Conservation (phyloP, 2,329 filamentous ascomycete genomes). For the Aciculosporium take region DNA sequence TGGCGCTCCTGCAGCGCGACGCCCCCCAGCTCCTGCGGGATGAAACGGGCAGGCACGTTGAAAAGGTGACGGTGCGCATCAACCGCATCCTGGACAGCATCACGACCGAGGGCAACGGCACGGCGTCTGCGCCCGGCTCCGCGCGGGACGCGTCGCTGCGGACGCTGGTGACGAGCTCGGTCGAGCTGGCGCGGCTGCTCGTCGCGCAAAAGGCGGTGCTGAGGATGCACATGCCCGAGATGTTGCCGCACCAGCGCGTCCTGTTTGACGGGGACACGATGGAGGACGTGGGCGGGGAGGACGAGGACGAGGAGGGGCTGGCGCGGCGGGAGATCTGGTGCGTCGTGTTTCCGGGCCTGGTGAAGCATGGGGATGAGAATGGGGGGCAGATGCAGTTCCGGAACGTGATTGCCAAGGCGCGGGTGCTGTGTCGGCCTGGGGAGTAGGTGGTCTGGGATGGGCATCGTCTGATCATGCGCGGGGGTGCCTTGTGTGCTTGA, state of each 20-base stretch:
- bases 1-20: constrained; percentile 43
- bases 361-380: constrained; percentile 51
- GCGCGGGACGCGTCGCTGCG: constrained; percentile 39
- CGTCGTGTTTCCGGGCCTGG: constrained; percentile 48
- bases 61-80: constrained; percentile 30
- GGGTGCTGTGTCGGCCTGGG: constrained; percentile 43
- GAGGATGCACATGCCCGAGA: constrained; percentile 38
- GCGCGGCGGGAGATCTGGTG: constrained; percentile 41
- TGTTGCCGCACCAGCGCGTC: constrained; percentile 36
- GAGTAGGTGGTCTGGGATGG: constrained; percentile 5
- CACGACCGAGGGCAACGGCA: constrained; percentile 18
- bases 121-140: constrained; percentile 12
- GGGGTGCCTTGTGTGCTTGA: no score
- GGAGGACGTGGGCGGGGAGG: constrained; percentile 52
- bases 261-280: constrained; percentile 45
- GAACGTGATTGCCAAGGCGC: constrained; percentile 53
- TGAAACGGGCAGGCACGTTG: constrained; percentile 28
- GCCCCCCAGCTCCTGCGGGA: constrained; percentile 29
- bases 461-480: no score
- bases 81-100: constrained; percentile 37
- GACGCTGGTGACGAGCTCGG: constrained; percentile 34
- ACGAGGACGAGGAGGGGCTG: constrained; percentile 44
- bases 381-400: constrained; percentile 45
- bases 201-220: constrained; percentile 46
- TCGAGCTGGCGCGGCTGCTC: constrained; percentile 42